phyloP scores from a whole-genome alignment of 1,139 yeast species.

The Yamadazyma blattariae region DNA sequence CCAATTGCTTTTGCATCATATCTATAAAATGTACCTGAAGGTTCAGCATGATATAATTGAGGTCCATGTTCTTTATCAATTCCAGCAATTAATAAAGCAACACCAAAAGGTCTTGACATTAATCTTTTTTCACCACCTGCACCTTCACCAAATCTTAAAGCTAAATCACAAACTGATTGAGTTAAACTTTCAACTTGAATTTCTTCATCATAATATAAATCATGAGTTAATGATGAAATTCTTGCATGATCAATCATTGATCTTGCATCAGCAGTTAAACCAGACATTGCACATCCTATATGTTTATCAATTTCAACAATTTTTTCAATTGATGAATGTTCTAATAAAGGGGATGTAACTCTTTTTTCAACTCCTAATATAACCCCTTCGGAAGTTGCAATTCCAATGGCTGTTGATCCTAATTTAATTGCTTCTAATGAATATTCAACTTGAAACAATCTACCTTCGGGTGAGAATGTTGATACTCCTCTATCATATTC shows the following conservation, averaged over 20 bases:
- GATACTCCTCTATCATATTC: slow-evolving; percentile 99
- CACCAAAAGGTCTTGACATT: slow-evolving; percentile 99
- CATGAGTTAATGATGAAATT: slow-evolving; percentile 85
- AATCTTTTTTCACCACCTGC: slow-evolving; percentile 95
- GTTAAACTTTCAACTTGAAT: slow-evolving; percentile 92
- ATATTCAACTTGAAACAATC: slow-evolving; percentile 97
- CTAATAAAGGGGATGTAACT: slow-evolving; percentile 89
- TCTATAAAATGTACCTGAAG: slow-evolving; percentile 95
- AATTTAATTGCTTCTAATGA: slow-evolving; percentile 95
- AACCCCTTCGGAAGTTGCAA: slow-evolving; percentile 95
- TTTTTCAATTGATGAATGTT: slow-evolving; percentile 91
- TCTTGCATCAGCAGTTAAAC: slow-evolving; percentile 97
- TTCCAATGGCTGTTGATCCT: slow-evolving; percentile 98
- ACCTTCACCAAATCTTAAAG: slow-evolving; percentile 96
- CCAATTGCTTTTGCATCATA: slow-evolving; percentile 99
- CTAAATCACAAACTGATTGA: slow-evolving; percentile 95
- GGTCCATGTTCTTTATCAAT: slow-evolving; percentile 91
- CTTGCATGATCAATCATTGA: slow-evolving; percentile 99
- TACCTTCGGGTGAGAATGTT: slow-evolving; percentile 98
- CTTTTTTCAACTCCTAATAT: slow-evolving; percentile 96
- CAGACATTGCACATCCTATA: slow-evolving; percentile 98
- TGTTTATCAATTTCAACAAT: slow-evolving; percentile 92
- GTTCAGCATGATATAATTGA: slow-evolving; percentile 97
- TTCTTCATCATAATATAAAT: slow-evolving; percentile 86
- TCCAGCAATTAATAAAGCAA: slow-evolving; percentile 94